phyloP scores from a whole-genome alignment of 2,329 filamentous ascomycete species.

The Cordyceps cicadae region DNA sequence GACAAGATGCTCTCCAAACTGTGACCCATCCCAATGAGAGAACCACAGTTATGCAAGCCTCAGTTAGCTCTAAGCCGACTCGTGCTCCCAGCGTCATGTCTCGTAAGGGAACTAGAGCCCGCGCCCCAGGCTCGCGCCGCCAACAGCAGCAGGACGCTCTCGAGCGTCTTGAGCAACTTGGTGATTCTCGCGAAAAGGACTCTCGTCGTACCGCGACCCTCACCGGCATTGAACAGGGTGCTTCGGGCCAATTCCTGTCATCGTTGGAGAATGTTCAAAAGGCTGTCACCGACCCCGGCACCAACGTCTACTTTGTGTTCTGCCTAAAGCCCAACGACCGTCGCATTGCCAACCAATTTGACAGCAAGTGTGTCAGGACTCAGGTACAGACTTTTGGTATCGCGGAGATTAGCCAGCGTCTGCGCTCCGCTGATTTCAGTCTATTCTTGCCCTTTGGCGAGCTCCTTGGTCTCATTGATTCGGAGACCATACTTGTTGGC shows the following conservation, averaged over 20 bases:
- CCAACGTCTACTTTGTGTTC: constrained; percentile 93
- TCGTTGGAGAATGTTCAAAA: constrained; percentile 87
- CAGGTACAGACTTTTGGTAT: constrained; percentile 95
- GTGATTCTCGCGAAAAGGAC: constrained; percentile 38
- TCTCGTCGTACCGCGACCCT: constrained; percentile 31
- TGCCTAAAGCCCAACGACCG: constrained; percentile 96
- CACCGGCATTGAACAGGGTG: constrained; percentile 62
- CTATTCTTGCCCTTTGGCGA: constrained; percentile 93
- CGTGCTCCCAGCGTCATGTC: constrained; percentile 89
- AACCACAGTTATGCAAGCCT: constrained; percentile 87
- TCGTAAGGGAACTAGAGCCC: constrained; percentile 51
- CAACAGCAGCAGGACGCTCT: constrained; percentile 34
- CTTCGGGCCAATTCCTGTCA: constrained; percentile 83
- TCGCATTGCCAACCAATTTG: constrained; percentile 95
- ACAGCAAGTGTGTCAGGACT: constrained; percentile 93
- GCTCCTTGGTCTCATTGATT: constrained; percentile 81
- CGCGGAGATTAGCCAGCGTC: constrained; percentile 88
- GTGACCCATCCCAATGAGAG: constrained; percentile 89
- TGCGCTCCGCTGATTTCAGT: constrained; percentile 90
- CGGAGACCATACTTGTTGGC: constrained; percentile 77
- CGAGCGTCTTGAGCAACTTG: constrained; percentile 41
- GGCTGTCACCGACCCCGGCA: constrained; percentile 70
- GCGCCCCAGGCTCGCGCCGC: constrained; percentile 26
- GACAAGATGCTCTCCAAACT: constrained; percentile 89
- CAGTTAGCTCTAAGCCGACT: constrained; percentile 90